Conservation (phyloP, 768 basidiomycete species). For the Coprinopsis sp. region DNA sequence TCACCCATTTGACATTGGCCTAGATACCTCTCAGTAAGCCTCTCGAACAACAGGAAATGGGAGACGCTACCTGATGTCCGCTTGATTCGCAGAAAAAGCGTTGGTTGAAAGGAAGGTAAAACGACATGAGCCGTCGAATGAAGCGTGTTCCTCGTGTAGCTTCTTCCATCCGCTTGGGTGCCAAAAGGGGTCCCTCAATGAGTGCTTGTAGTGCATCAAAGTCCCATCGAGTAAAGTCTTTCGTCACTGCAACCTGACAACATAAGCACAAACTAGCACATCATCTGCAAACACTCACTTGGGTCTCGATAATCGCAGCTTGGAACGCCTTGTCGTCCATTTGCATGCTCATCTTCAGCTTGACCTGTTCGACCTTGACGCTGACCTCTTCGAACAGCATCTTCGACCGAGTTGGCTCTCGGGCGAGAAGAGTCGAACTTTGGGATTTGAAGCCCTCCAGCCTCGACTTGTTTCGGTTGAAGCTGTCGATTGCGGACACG, state of each 20-base stretch:
- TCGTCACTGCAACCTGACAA: constrained; percentile 73
- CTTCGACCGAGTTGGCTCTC: constrained; percentile 82
- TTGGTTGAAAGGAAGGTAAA: constrained; percentile 88
- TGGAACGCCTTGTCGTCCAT: constrained; percentile 96
- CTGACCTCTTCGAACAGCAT: constrained; percentile 82
- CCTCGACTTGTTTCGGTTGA: constrained; percentile 83
- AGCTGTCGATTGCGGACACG: constrained; percentile 84
- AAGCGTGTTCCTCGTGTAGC: constrained; percentile 88
- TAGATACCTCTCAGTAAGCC: constrained; percentile 32
- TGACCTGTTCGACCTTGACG: constrained; percentile 86
- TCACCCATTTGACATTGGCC: constrained; percentile 82
- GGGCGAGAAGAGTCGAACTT: constrained; percentile 22
- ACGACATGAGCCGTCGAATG: constrained; percentile 84
- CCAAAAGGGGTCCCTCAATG: constrained; percentile 88
- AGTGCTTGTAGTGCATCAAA: constrained; percentile 85
- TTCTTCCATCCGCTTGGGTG: constrained; percentile 90
- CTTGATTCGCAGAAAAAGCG: constrained; percentile 82
- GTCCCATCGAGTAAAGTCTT: constrained; percentile 90
- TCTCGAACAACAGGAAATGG: neutral
- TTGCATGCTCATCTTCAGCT: constrained; percentile 85
- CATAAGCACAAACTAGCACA: neutral
- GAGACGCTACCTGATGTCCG: constrained; percentile 49
- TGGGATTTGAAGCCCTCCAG: constrained; percentile 34
- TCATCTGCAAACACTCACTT: constrained; percentile 40
- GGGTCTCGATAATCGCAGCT: constrained; percentile 76